These are phyloP conservation scores for Pyrenochaeta sp. DNA, from an alignment of 2,329 filamentous ascomycete genomes.

Conservation along the genomic window DNA sequence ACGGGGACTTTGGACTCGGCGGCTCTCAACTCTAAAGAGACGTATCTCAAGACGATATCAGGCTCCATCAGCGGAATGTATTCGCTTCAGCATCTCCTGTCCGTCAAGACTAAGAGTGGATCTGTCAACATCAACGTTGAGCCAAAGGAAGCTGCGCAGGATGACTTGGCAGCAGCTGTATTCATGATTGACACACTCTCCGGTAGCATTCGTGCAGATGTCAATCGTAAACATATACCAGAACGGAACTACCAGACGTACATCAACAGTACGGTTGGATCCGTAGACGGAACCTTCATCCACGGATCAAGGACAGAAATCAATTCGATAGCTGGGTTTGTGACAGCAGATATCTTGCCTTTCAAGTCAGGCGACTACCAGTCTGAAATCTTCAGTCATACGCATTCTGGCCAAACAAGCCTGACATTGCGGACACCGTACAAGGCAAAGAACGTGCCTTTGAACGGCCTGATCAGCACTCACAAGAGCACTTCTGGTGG, in stretches of 20 bases:
- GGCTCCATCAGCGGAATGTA: constrained; percentile 53
- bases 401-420: constrained; percentile 44
- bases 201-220: constrained; percentile 48
- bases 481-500: constrained; percentile 48
- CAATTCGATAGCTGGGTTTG: constrained; percentile 46
- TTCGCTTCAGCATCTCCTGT: constrained; percentile 50
- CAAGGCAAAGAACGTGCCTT: constrained; percentile 26
- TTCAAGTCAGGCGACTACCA: constrained; percentile 35
- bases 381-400: constrained; percentile 43
- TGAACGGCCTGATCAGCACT: constrained; percentile 39
- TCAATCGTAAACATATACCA: constrained; percentile 46
- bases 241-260: constrained; percentile 52
- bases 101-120: constrained; percentile 51
- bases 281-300: constrained; percentile 50
- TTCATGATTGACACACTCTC: constrained; percentile 46
- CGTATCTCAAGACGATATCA: constrained; percentile 48
- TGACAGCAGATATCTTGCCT: constrained; percentile 49
- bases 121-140: constrained; percentile 50
- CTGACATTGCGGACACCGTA: constrained; percentile 46
- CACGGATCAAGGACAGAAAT: constrained; percentile 50
- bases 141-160: constrained; percentile 43
- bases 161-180: constrained; percentile 41
- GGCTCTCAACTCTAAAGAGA: constrained; percentile 47
- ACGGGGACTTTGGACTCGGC: constrained; percentile 45
- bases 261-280: constrained; percentile 48